Base-by-base conservation (phyloP, 2,329 filamentous ascomycete genomes). In the Diatrype stigma region DNA sequence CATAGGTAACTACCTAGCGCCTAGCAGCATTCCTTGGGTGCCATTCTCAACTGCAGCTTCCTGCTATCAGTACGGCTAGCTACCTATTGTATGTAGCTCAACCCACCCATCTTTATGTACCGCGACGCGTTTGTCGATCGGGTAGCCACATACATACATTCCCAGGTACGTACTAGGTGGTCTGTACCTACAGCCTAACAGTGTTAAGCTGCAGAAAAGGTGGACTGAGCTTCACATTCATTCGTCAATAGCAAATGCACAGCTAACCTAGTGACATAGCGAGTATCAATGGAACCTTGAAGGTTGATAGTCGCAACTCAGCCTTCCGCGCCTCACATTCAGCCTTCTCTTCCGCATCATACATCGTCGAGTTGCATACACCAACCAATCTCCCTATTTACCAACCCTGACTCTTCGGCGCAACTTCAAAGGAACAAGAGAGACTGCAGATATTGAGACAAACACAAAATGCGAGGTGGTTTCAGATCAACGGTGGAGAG, bases 401-500 rank as follows among this genome's bases (percentile, higher is more conserved):
- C n/a, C n/a, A n/a, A n/a, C n/a, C n/a, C n/a, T n/a, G n/a, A n/a
- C n/a, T n/a, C n/a, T n/a, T n/a, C n/a, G n/a, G n/a, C n/a, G n/a
- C n/a, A n/a, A n/a, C n/a, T n/a, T n/a, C 14, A 37, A 37, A 12
- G 34, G 34, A 37, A 37, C 6, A 14, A 16, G 12, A 17, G 34
- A 37, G 34, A 16, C 4, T 12, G 6, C 28, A 49, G 46, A 47
- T 47, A n/a, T 19, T 38, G 30, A 22, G 61, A 37, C 34, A 37
- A 37, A 34, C 17, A 42, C 53, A 61, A 52, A 14, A 81, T 82
- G 80, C 68, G 70, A 54, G 65, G 70, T 51, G 69, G 67, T 42
- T 66, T 73, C 55, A 75, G 82, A 65, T 85, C 79, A 68, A 97
- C 94, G 6, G 89, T 97, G 56, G 93, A 97, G 47, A 82, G 94